A percentile compares a stretch with the other conserved stretches of the same genome.
Evolutionary conservation across 192 early-diverging fungal species (phyloP).

Genomic region (Mortierella alpina): DNA sequence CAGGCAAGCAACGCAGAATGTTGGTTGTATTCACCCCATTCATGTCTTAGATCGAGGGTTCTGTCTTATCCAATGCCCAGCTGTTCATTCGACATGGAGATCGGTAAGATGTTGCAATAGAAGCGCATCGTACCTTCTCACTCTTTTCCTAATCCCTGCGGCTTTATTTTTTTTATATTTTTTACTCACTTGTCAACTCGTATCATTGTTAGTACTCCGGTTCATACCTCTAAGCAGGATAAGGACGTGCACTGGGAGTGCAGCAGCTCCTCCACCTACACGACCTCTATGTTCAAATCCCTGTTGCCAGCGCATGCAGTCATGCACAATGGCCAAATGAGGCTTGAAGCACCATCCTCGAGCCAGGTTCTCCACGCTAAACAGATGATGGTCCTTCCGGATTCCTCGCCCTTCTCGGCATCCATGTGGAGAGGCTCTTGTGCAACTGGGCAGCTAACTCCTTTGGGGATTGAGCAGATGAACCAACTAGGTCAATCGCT

Average conservation of each 20-base stretch:
- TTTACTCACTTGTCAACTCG: not conserved
- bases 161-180: not conserved
- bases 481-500: constrained; percentile 7
- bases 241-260: constrained; percentile 14
- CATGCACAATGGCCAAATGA: too few relatives aligned
- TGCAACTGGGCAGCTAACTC: constrained; percentile 20
- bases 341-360: too few relatives aligned
- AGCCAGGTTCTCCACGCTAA: not conserved
- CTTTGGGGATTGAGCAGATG: constrained; percentile 19
- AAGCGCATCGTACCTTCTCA: not conserved
- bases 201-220: not conserved
- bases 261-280: not conserved
- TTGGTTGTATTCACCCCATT: not conserved
- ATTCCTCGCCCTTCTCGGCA: constrained; percentile 10
- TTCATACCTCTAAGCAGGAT: not conserved
- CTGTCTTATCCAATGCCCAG: constrained; percentile 15
- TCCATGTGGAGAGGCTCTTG: constrained; percentile 27
- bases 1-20: not conserved
- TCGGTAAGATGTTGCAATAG: constrained; percentile 1
- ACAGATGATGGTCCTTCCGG: not conserved
- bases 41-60: constrained; percentile 3
- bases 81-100: constrained; percentile 29
- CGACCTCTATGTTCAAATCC: not conserved
- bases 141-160: not conserved
- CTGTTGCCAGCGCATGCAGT: too few relatives aligned